Percentiles rank a stretch among this genome's conserved stretches.
Evolutionary conservation across 1,284 basidiomycete genomes (phyloP).

Genomic region (Marasmius oreades): DNA sequence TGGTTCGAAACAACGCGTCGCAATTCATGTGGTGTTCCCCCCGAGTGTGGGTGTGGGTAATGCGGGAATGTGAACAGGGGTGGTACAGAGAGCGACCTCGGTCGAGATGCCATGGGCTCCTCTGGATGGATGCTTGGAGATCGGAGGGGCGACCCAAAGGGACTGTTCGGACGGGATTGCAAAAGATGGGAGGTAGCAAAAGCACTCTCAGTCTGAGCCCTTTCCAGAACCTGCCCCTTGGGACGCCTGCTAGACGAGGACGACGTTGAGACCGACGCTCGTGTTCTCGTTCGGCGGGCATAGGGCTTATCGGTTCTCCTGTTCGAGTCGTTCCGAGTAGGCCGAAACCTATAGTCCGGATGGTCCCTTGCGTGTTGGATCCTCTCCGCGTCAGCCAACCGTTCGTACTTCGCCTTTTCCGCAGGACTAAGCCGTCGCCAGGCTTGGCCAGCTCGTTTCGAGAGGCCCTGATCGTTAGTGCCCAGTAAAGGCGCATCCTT

Average conservation of each 20-base stretch:
- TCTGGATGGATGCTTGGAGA: not conserved
- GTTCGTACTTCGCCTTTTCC: constrained; percentile 47
- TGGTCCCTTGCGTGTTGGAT: constrained; percentile 49
- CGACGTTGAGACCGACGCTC: not conserved
- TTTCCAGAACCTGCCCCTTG: not conserved
- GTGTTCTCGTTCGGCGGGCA: constrained; percentile 16
- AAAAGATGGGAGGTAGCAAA: not conserved
- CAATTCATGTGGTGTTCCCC: not conserved
- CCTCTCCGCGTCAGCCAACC: constrained; percentile 48
- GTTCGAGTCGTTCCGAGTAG: constrained; percentile 35
- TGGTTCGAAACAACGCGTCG: not conserved
- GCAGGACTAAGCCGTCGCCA: constrained; percentile 48
- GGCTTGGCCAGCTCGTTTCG: constrained; percentile 58
- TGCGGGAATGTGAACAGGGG: not conserved
- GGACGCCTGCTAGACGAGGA: not conserved
- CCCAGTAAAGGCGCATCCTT: constrained; percentile 27
- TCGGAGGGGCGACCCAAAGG: not conserved
- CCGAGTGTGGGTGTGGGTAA: not conserved
- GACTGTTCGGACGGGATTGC: not conserved
- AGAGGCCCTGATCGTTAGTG: constrained; percentile 40
- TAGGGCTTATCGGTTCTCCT: constrained; percentile 23
- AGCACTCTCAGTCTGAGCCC: not conserved
- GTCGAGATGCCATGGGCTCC: not conserved
- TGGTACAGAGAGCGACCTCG: constrained; percentile 12
- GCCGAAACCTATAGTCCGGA: constrained; percentile 62